Evolutionary conservation across 257 asterid genomes (phyloP).

Genomic region (Misopates orontium): DNA sequence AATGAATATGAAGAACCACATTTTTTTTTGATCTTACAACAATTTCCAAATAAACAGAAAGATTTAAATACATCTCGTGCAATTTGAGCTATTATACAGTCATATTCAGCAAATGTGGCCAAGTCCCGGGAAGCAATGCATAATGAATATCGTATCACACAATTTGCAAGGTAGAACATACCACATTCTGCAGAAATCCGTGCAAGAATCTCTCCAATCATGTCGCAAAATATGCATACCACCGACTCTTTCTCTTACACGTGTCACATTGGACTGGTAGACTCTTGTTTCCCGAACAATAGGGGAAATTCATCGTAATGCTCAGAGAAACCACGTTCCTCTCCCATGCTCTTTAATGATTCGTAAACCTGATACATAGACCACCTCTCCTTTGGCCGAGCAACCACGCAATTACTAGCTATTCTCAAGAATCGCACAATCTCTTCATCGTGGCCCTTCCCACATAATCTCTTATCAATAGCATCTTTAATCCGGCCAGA

Average conservation of each 20-base stretch:
- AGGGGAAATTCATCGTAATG: conserved; percentile 62
- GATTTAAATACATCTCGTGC: conserved; percentile 24
- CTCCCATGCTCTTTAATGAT: conserved; percentile 41
- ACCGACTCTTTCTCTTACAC: neutral
- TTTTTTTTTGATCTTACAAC: conserved; percentile 27
- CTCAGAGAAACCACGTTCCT: conserved; percentile 52
- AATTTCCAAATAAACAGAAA: conserved; percentile 25
- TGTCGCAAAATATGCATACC: neutral
- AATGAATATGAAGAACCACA: conserved; percentile 6
- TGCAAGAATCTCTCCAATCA: conserved; percentile 19
- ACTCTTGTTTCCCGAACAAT: conserved; percentile 41
- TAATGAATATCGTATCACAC: conserved; percentile 9
- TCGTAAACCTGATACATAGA: conserved; percentile 36
- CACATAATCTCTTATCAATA: conserved; percentile 47
- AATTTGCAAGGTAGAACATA: conserved; percentile 26
- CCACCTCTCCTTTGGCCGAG: conserved; percentile 69
- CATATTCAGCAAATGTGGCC: conserved; percentile 19
- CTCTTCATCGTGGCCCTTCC: conserved; percentile 62
- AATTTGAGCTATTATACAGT: conserved; percentile 26
- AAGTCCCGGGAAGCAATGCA: conserved; percentile 7
- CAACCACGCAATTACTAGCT: conserved; percentile 68
- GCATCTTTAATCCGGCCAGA: conserved; percentile 62
- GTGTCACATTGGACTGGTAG: conserved; percentile 33
- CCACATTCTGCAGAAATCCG: conserved; percentile 28
- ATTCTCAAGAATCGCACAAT: conserved; percentile 68